Base-by-base conservation (phyloP, 2,329 filamentous ascomycete genomes). In the Fusarium xylarioides region DNA sequence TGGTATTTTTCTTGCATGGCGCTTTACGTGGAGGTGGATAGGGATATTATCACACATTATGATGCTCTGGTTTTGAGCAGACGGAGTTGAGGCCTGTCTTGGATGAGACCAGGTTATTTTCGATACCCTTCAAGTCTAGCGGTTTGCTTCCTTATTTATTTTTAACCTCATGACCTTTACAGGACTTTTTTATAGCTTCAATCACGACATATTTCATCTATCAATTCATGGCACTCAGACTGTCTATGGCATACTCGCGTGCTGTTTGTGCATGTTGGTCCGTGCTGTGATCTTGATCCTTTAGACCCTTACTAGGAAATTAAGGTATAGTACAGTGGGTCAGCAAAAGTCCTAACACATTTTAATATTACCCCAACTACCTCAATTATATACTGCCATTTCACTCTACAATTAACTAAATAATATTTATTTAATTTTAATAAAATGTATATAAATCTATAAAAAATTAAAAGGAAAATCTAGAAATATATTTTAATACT, bases 101-200 rank as follows among this genome's bases (percentile, higher is more conserved):
- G 73, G 69, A 70, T 69, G 57, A 76, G 68, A 71, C 66, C 38
- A 69, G 72, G 72, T 78, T 61, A 74, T 74, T 71, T 74, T 78
- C 73, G 76, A 78, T 78, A 78, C 76, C 76, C 76, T 73, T 78
- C 60, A 52, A 73, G 57, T 73, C 62, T 65, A 74, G 71, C 71
- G 62, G 71, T 68, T 68, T 64, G 52, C 57, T 61, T 65, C 26
- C 44, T 65, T 65, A 46, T 46, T 64, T 57, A 38, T 52, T n/a
- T 12, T 49, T 34, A 44, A 54, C 38, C 28, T 66, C 40, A 43
- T 37, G 52, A 26, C 34, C 37, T 56, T 23, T 38, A 42, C 26
- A 32, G 43, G 37, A 52, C 37, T 50, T 47, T 52, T 42, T 23
- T 47, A 49, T 40, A 44, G 49, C 43, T 46, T 46, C 34, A 58